Evolutionary conservation across 1,284 basidiomycete species (phyloP).

Genomic region (Limonomyces culmigenus): DNA sequence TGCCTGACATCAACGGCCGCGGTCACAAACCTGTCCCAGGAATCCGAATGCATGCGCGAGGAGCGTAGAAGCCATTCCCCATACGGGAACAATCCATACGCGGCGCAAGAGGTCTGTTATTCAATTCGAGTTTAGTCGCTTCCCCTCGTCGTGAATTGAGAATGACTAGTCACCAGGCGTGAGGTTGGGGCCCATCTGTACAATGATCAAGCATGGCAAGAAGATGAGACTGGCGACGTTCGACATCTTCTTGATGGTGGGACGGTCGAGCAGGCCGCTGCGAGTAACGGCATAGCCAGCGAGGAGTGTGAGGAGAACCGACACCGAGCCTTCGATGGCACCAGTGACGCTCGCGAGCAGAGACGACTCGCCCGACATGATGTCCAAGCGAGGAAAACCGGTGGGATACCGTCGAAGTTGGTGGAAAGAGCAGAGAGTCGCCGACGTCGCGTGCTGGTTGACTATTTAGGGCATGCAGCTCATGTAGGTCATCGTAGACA

Average conservation of each 20-base stretch:
- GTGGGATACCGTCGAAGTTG: no score
- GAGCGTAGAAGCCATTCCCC: conserved; percentile 13
- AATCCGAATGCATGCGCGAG: conserved; percentile 14
- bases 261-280: conserved; percentile 9
- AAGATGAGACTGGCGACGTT: conserved; percentile 15
- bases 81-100: conserved; percentile 15
- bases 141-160: no score
- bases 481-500: no score
- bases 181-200: conserved; percentile 15
- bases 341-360: conserved; percentile 1
- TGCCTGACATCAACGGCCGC: no score
- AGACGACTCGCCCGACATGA: no score
- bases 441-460: neutral
- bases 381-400: no score
- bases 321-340: conserved; percentile 11
- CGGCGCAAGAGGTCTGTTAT: conserved; percentile 7
- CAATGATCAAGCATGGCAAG: conserved; percentile 16
- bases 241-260: conserved; percentile 12
- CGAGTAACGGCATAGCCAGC: conserved; percentile 13
- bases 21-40: conserved; percentile 6
- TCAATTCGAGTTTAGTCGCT: no score
- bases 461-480: neutral
- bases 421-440: no score
- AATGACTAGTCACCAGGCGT: no score
- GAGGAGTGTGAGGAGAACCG: conserved; percentile 15